Conservation (phyloP, 768 basidiomycete genomes). For the Mycena metata region DNA sequence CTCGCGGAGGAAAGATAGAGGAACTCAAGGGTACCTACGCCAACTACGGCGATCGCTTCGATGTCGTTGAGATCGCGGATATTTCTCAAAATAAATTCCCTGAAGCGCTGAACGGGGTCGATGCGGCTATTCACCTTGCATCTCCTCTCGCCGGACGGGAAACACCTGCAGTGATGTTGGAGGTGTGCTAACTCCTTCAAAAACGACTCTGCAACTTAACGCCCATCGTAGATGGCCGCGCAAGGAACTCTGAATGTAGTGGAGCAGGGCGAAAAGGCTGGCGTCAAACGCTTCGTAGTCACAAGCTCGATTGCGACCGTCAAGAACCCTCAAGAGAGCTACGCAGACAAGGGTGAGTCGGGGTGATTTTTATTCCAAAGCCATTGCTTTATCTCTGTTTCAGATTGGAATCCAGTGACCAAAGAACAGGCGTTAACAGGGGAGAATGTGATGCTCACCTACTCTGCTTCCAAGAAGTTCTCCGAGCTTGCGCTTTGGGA, state of each 20-base stretch:
- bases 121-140: conserved; percentile 59
- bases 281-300: conserved; percentile 52
- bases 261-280: conserved; percentile 54
- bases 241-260: conserved; percentile 55
- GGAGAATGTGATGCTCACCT: conserved; percentile 40
- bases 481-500: conserved; percentile 59
- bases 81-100: conserved; percentile 53
- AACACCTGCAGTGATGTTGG: conserved; percentile 37
- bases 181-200: conserved; percentile 28
- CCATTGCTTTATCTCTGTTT: neutral
- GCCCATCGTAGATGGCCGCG: conserved; percentile 46
- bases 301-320: conserved; percentile 56
- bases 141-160: conserved; percentile 46
- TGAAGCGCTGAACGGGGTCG: conserved; percentile 62
- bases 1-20: conserved; percentile 41
- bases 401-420: conserved; percentile 54
- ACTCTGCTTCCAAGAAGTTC: conserved; percentile 54
- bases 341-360: conserved; percentile 48
- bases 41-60: conserved; percentile 37
- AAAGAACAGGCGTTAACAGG: conserved; percentile 45
- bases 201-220: neutral
- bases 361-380: no score
- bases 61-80: conserved; percentile 46
- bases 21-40: conserved; percentile 36
- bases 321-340: conserved; percentile 38